Base-by-base conservation (phyloP, 768 basidiomycete genomes). In the Pisolithus microcarpus region DNA sequence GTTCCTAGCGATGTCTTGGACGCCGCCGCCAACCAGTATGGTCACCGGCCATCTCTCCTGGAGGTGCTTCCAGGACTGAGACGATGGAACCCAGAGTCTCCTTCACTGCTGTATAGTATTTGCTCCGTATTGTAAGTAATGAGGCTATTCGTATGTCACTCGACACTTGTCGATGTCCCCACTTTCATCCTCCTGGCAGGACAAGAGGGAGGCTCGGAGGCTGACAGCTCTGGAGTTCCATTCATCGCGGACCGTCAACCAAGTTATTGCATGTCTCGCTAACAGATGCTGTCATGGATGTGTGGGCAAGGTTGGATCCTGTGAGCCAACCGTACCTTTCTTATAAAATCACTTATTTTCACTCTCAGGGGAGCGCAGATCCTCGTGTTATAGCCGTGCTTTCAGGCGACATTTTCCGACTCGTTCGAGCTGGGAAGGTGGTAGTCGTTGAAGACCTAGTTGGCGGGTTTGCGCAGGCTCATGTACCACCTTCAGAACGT, bases 101-200 rank as follows among this genome's bases (percentile, higher is more conserved):
- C 74, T 5, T 64, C 76, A 0, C 67, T 91, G 13, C 58, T 84
- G 2, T 89, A 85, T 59, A 93, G 92, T 53, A 67, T 88, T 26
- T 75, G 75, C 37, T 80, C 81, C 7, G 65, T 89, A 23, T 75
- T 77, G 90, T 91, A 61, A 42, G 87, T 73, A 26, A 16, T 13
- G 1, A 7, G 16, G 10, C 8, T 92, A 91, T 61, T 72, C 79
- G 2, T 88, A 82, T 57, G 68, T 71, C 15, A 81, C 81, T 38
- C 84, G 87, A 9, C 76, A 77, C 58, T 67, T 90, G 21, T 75
- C 77, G 13, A 64, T 72, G 16, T 84, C 83, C 0, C 78, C 84
- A 0, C 67, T 92, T 42, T 74, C 76, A 0, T 65, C 70, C 13
- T 56, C 72, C 6, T 63, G 70, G 46, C 57, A 73, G 9, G 81